phyloP scores from a whole-genome alignment of 306 rosid genomes.

The Fagus crenata region DNA sequence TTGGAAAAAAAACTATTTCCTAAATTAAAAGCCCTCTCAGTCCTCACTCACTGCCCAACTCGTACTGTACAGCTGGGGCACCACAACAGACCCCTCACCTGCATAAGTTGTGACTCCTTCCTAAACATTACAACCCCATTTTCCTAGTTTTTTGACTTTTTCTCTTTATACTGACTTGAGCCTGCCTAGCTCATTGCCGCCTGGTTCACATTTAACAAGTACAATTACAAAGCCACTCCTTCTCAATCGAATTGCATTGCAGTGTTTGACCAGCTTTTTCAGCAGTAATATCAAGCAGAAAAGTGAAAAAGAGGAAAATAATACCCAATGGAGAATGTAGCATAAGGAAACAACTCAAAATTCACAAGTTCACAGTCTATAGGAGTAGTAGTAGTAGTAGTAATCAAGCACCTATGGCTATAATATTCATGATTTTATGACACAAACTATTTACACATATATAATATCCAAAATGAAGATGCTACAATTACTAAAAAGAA shows the following conservation, averaged over 20 bases:
- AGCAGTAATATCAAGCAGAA: conserved; percentile 58
- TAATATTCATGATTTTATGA: conserved; percentile 28
- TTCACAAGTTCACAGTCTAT: conserved; percentile 35
- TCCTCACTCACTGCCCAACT: conserved; percentile 40
- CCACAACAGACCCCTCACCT: conserved; percentile 32
- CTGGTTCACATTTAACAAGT: conserved; percentile 32
- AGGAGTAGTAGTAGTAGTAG: too few species aligned
- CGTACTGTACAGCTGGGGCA: conserved; percentile 64
- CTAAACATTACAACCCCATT: conserved; percentile 34
- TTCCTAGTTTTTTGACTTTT: conserved; percentile 37
- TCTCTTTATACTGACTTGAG: conserved; percentile 14
- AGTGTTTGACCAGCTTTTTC: conserved; percentile 61
- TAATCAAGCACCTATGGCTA: conserved; percentile 5
- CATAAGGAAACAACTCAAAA: conserved; percentile 20
- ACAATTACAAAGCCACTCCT: conserved; percentile 33
- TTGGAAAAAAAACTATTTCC: too few species aligned
- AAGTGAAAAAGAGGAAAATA: conserved; percentile 35
- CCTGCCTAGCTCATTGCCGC: conserved; percentile 21
- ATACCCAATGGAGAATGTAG: conserved; percentile 36
- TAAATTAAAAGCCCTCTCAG: too few species aligned
- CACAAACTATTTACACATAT: conserved; percentile 12
- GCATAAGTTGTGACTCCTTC: conserved; percentile 39
- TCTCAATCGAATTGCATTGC: conserved; percentile 39
- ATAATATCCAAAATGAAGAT: neutral
- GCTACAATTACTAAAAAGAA: conserved; percentile 19